Percentiles rank a stretch among this genome's conserved stretches.
Conservation (phyloP, 2,329 filamentous ascomycete genomes). For the Fusarium aywerte region DNA sequence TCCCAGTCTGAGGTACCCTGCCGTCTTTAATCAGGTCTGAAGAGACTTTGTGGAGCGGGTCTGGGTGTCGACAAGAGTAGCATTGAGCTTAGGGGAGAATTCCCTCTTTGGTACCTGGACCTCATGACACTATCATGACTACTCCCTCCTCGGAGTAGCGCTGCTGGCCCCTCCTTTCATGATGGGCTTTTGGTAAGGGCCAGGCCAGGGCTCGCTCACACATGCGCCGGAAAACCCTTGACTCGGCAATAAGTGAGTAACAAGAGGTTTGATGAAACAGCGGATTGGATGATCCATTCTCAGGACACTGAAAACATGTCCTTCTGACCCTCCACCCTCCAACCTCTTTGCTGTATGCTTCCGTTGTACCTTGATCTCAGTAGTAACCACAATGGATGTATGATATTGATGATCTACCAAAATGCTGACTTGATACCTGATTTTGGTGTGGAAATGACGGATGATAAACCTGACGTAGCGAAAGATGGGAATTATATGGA, state of each 20-base stretch:
- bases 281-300: constrained; percentile 23
- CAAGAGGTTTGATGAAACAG: constrained; percentile 21
- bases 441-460: constrained; percentile 19
- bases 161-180: constrained; percentile 35
- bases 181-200: constrained; percentile 24
- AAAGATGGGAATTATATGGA: constrained; percentile 25
- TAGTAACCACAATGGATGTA: neutral
- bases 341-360: constrained; percentile 12
- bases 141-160: constrained; percentile 24
- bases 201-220: constrained; percentile 25
- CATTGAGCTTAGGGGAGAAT: constrained; percentile 16
- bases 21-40: constrained; percentile 24
- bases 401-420: constrained; percentile 2
- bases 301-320: constrained; percentile 18
- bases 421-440: constrained; percentile 2
- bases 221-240: constrained; percentile 19
- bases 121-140: constrained; percentile 37
- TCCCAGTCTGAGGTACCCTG: constrained; percentile 30
- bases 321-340: constrained; percentile 33
- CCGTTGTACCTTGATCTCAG: too few species aligned
- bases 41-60: constrained; percentile 25
- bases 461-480: constrained; percentile 15
- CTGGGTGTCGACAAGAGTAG: constrained; percentile 7
- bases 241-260: constrained; percentile 24
- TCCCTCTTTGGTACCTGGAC: constrained; percentile 33